These are phyloP conservation scores for Entomortierella parvispora DNA, from an alignment of 192 early-diverging fungal genomes.

Conservation along the genomic window DNA sequence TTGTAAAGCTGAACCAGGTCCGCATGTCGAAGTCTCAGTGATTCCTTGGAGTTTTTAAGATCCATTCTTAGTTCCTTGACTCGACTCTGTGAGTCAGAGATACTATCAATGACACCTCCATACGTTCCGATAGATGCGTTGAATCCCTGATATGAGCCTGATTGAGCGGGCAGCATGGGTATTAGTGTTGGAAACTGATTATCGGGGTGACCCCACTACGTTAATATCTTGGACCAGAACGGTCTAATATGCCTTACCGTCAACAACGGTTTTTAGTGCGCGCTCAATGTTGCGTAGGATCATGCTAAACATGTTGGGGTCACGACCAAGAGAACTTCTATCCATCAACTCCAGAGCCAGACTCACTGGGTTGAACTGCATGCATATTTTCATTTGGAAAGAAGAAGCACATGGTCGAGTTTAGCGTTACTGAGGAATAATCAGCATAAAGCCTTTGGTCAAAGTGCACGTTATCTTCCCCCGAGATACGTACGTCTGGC, in stretches of 20 bases:
- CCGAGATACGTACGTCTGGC: constrained; percentile 60
- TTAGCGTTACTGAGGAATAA: too few species aligned
- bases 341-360: constrained; percentile 81
- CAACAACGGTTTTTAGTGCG: constrained; percentile 75
- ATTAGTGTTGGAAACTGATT: too few species aligned
- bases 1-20: constrained; percentile 76
- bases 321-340: constrained; percentile 71
- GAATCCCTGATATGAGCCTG: constrained; percentile 84
- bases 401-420: too few species aligned
- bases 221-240: neutral
- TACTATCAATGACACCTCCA: constrained; percentile 77
- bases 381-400: too few species aligned
- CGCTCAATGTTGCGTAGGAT: constrained; percentile 68
- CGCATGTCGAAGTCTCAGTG: constrained; percentile 69
- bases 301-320: constrained; percentile 72
- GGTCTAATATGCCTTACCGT: constrained; percentile 52
- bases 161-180: neutral
- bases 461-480: too few species aligned
- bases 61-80: constrained; percentile 71
- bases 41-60: constrained; percentile 71
- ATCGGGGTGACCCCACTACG: too few species aligned
- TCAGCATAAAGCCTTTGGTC: too few species aligned
- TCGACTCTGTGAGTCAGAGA: constrained; percentile 70
- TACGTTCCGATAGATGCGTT: constrained; percentile 86
- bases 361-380: constrained; percentile 81